These are phyloP conservation scores for Arthroderma sp. DNA, from an alignment of 2,329 filamentous ascomycete genomes.

Conservation along the genomic window DNA sequence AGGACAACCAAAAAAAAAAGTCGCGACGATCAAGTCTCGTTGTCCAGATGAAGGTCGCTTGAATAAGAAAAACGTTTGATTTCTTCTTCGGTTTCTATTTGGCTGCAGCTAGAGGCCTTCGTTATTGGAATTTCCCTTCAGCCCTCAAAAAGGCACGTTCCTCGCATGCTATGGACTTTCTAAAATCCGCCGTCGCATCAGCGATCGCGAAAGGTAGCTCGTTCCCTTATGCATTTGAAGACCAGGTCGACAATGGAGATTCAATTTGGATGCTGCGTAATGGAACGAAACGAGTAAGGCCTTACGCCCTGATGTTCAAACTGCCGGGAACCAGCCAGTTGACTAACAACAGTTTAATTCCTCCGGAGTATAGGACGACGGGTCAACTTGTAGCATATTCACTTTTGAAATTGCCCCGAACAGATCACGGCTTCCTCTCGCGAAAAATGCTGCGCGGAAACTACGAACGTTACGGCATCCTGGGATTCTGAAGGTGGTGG, in stretches of 20 bases:
- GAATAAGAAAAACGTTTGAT: too few relatives aligned
- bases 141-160: background rate
- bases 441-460: conserved; percentile 88
- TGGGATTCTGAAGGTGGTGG: conserved; percentile 83
- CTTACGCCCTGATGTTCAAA: conserved; percentile 1
- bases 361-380: conserved; percentile 56
- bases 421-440: conserved; percentile 67
- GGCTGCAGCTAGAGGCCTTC: too few relatives aligned
- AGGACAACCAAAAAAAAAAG: too few relatives aligned
- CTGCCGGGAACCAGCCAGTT: background rate
- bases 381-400: conserved; percentile 90
- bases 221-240: conserved; percentile 85
- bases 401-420: conserved; percentile 81
- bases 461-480: conserved; percentile 85
- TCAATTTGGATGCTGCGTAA: conserved; percentile 97
- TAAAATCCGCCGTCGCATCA: conserved; percentile 94
- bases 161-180: conserved; percentile 65
- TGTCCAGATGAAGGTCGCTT: too few relatives aligned
- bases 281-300: conserved; percentile 69
- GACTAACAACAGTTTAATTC: background rate
- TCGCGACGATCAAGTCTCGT: too few relatives aligned
- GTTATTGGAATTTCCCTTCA: too few relatives aligned
- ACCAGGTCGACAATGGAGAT: conserved; percentile 79
- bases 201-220: conserved; percentile 90
- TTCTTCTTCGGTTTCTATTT: too few relatives aligned